Base-by-base conservation (phyloP, 305 asterid genomes). In the Fraxinus velutina region DNA sequence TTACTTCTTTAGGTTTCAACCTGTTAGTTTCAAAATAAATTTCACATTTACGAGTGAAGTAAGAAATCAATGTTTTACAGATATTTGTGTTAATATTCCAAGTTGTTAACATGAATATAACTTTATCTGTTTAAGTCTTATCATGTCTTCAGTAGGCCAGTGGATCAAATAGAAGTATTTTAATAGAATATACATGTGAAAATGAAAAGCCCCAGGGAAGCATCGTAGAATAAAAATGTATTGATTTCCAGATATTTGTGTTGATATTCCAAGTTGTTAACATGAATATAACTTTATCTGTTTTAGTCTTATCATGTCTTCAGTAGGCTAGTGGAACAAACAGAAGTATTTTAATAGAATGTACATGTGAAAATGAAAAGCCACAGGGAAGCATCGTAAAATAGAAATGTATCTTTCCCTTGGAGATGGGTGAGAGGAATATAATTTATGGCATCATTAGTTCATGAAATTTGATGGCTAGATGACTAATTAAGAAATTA, bases 401-500 rank as follows among this genome's bases (percentile, higher is more conserved):
- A 55, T 79, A 72, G 62, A 39, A 52, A 47, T 32, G 55, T 19
- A 27, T 33, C 62, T 74, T 82, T 47, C 27, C 52, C 42, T 30
- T 70, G 15, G 75, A 60, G 39, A 50, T 77, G 77, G 70, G 72
- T 79, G 36, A 82, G 42, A 73, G 27, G 17, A 73, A 73, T 33
- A 64, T 74, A 30, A 34, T 78, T 47, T 70, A 50, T 52, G 68
- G 68, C 76, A 42, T 12, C 34, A 70, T 22, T 33, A 80, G 84
- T 76, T 75, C 9, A 79, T 39, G 68, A 74, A 82, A 39, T 83
- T 70, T 19, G 79, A 27, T 77, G 83, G 57, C 86, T 73, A 80
- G 60, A 80, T 29, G 22, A 29, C 22, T 70, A 70, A 47, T 79
- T 80, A 75, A 77, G 19, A 30, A 60, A 73, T 62, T 66, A 66